A percentile compares a stretch with the other conserved stretches of the same genome.
These are phyloP conservation scores for Adansonia grandidieri DNA, from an alignment of 441 rosid species.

Conservation along the genomic window DNA sequence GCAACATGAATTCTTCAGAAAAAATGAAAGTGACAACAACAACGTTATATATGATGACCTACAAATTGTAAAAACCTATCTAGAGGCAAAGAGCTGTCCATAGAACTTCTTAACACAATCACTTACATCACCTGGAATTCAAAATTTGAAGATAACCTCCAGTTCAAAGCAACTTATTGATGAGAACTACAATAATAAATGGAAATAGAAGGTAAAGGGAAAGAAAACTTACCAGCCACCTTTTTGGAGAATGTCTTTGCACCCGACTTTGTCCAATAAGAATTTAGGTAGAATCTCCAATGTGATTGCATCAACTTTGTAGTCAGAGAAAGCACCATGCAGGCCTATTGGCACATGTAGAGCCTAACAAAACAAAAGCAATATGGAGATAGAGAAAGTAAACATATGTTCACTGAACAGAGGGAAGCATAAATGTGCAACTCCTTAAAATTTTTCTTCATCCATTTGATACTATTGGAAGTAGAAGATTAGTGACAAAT, in stretches of 20 bases:
- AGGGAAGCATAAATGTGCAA: background rate
- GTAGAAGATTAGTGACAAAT: background rate
- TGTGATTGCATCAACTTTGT: constrained; percentile 92
- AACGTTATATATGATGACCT: background rate
- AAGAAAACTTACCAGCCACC: constrained; percentile 67
- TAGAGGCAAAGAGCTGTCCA: background rate
- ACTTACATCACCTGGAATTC: too few species aligned
- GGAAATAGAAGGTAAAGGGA: constrained; percentile 19
- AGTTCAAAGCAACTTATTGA: too few species aligned
- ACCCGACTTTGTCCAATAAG: constrained; percentile 51
- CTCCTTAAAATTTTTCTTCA: background rate
- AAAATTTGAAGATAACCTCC: too few species aligned
- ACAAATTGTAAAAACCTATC: background rate
- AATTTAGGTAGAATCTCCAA: constrained; percentile 73
- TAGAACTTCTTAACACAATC: too few species aligned
- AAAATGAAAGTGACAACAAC: background rate
- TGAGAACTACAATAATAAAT: background rate
- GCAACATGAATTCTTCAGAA: constrained; percentile 31
- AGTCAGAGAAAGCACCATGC: constrained; percentile 96
- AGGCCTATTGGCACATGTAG: constrained; percentile 91
- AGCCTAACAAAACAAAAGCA: constrained; percentile 55
- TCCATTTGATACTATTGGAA: background rate
- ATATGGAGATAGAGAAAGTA: constrained; percentile 10
- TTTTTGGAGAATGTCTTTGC: constrained; percentile 65
- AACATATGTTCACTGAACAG: background rate